Conservation (phyloP, 257 asterid genomes). For the Voacanga thouarsii region DNA sequence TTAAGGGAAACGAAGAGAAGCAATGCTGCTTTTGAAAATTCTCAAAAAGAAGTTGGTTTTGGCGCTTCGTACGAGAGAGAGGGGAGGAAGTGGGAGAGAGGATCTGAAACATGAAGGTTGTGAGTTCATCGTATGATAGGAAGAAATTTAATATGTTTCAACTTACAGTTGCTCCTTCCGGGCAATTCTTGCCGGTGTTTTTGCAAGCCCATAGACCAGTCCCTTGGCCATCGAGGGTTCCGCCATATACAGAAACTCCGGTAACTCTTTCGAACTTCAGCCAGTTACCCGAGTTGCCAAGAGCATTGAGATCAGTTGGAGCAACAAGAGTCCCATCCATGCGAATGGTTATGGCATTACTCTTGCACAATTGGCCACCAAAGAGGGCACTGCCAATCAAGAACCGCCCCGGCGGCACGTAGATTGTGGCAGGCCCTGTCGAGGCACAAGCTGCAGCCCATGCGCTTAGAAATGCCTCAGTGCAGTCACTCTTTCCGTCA, state of each 20-base stretch:
- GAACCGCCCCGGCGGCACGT: background rate
- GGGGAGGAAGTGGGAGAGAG: too few species aligned
- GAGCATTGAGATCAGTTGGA: background rate
- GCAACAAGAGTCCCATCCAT: background rate
- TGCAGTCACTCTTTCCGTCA: background rate
- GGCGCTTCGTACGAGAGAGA: too few species aligned
- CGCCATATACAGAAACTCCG: background rate
- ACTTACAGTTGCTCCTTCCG: background rate
- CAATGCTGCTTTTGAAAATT: too few species aligned
- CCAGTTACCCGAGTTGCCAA: background rate
- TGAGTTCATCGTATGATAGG: too few species aligned
- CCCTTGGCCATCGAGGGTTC: background rate
- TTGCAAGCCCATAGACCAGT: background rate
- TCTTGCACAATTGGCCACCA: background rate
- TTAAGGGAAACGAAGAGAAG: too few species aligned
- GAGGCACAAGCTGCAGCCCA: background rate
- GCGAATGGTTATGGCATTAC: background rate
- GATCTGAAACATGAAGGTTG: too few species aligned
- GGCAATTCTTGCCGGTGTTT: background rate
- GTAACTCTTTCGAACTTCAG: background rate
- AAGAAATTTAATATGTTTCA: too few species aligned
- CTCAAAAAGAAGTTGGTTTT: too few species aligned
- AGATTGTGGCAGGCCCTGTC: background rate
- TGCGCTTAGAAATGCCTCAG: background rate
- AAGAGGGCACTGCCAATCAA: background rate